These are phyloP conservation scores for Silene conica DNA, from an alignment of 148 eudicot species.

Conservation along the genomic window DNA sequence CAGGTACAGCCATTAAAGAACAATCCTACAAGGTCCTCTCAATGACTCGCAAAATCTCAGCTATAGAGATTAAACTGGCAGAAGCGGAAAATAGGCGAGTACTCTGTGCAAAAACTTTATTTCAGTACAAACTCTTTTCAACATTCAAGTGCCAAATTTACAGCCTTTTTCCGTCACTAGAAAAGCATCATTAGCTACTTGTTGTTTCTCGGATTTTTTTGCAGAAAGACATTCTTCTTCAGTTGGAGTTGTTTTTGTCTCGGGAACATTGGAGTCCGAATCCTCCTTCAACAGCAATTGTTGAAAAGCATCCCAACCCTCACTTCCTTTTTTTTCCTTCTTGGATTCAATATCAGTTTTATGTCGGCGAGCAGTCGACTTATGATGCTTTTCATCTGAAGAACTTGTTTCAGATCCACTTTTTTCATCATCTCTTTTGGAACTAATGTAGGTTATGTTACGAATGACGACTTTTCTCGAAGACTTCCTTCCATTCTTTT, in stretches of 20 bases:
- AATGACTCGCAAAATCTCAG: too few relatives aligned
- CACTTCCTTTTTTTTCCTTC: constrained; percentile 39
- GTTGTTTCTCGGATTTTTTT: constrained; percentile 23
- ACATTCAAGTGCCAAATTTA: too few relatives aligned
- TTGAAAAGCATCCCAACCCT: constrained; percentile 73
- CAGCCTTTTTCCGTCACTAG: constrained; percentile 34
- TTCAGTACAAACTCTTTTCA: too few relatives aligned
- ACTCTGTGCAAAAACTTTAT: too few relatives aligned
- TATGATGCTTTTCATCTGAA: constrained; percentile 46
- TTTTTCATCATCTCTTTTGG: constrained; percentile 46
- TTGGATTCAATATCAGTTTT: too few relatives aligned
- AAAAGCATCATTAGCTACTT: constrained; percentile 42
- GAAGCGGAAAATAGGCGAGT: too few relatives aligned
- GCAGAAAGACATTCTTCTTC: too few relatives aligned
- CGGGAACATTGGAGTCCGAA: constrained; percentile 25
- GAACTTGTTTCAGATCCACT: constrained; percentile 42
- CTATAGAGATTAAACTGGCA: too few relatives aligned
- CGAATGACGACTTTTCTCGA: constrained; percentile 69
- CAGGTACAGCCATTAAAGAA: background rate
- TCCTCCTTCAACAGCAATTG: constrained; percentile 64
- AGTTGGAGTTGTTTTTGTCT: constrained; percentile 24
- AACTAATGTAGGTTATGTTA: constrained; percentile 66
- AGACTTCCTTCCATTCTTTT: constrained; percentile 48
- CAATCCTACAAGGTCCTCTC: background rate
- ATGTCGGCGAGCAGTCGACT: constrained; percentile 41